Percentiles rank a stretch among this genome's conserved stretches.
These are phyloP conservation scores for Yamadazyma diospyri DNA, from an alignment of 1,139 yeast genomes.

Conservation along the genomic window DNA sequence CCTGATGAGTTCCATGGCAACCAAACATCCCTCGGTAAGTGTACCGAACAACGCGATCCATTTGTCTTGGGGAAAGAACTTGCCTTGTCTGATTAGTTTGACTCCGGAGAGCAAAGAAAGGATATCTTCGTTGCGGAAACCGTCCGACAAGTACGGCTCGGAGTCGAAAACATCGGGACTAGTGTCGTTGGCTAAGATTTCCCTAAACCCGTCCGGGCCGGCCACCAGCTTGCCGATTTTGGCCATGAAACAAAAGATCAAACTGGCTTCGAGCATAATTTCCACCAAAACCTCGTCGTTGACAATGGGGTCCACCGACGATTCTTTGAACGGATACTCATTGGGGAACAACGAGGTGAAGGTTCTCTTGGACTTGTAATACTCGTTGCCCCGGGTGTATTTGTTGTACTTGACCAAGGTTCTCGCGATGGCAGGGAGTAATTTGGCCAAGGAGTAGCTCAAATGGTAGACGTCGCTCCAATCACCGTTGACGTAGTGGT, in stretches of 20 bases:
- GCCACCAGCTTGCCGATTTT: conserved; percentile 47
- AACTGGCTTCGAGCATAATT: conserved; percentile 63
- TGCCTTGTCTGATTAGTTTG: conserved; percentile 54
- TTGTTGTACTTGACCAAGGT: conserved; percentile 53
- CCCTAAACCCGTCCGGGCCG: conserved; percentile 41
- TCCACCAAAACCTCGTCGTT: conserved; percentile 72
- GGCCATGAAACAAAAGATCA: conserved; percentile 57
- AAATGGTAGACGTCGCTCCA: conserved; percentile 23
- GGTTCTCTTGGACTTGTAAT: conserved; percentile 57
- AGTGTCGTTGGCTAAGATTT: conserved; percentile 25
- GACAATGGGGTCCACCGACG: conserved; percentile 72
- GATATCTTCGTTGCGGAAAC: conserved; percentile 41
- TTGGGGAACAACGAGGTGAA: conserved; percentile 70
- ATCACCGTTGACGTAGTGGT: conserved; percentile 20
- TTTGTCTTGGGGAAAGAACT: conserved; percentile 61
- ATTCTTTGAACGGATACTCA: conserved; percentile 59
- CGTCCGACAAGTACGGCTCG: conserved; percentile 28
- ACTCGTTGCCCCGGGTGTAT: conserved; percentile 48
- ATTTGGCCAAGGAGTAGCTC: conserved; percentile 46
- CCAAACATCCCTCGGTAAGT: conserved; percentile 57
- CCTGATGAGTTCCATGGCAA: conserved; percentile 55
- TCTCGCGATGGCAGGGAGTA: conserved; percentile 50
- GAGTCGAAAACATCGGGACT: conserved; percentile 34
- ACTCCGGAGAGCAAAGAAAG: conserved; percentile 51
- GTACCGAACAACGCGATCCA: conserved; percentile 70